These are phyloP conservation scores for Penicillium cinerascens DNA, from an alignment of 495 filamentous ascomycete genomes.

Conservation along the genomic window DNA sequence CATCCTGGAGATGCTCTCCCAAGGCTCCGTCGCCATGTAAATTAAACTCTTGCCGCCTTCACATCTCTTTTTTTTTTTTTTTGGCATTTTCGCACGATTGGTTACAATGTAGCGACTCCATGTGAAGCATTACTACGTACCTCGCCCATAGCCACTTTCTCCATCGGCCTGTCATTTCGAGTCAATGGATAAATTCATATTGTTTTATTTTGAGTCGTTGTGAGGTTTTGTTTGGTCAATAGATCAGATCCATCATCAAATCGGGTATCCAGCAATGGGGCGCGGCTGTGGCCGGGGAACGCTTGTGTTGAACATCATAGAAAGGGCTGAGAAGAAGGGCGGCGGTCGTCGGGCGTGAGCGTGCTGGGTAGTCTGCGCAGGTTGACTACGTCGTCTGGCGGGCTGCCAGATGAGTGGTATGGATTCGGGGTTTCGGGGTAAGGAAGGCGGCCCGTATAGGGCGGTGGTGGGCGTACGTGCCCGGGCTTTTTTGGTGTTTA, in stretches of 20 bases:
- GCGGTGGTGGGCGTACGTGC: conserved; percentile 1
- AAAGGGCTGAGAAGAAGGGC: conserved; percentile 3
- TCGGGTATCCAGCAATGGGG: conserved; percentile 41
- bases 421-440: neutral
- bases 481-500: conserved; percentile 2
- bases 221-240: conserved; percentile 1
- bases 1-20: neutral
- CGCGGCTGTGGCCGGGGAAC: conserved; percentile 18
- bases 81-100: neutral
- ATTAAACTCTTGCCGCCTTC: neutral
- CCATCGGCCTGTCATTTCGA: neutral
- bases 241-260: conserved; percentile 22
- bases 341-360: conserved; percentile 4
- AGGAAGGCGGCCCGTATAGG: neutral
- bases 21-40: neutral
- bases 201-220: conserved; percentile 9
- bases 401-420: neutral
- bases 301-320: conserved; percentile 31
- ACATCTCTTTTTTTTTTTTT: neutral
- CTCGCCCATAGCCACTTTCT: neutral
- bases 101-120: conserved; percentile 1
- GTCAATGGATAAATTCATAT: neutral
- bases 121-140: conserved; percentile 11
- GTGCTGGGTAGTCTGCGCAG: conserved; percentile 21
- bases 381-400: conserved; percentile 20